Percentiles rank a stretch among this genome's conserved stretches.
Evolutionary conservation across 176 grass and related monocot species (phyloP).

Genomic region (Miscanthus lutarioriparius): DNA sequence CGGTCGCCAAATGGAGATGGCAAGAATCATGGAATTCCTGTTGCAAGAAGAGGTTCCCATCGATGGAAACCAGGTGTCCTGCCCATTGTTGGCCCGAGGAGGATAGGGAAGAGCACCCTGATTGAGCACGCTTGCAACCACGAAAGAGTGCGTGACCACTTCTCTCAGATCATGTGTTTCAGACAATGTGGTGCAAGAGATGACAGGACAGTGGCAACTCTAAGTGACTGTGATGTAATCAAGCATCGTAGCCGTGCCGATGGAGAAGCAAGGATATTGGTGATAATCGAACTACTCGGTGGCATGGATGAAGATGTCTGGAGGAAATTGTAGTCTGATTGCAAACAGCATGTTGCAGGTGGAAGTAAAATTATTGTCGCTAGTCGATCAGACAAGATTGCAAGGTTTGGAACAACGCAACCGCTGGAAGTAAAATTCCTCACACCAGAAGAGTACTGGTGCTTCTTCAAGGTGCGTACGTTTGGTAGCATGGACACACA

Average conservation of each 20-base stretch:
- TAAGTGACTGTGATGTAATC: not conserved
- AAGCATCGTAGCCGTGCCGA: not conserved
- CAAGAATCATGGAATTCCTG: not conserved
- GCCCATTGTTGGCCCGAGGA: not conserved
- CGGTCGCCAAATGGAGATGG: conserved; percentile 9
- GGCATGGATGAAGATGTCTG: not conserved
- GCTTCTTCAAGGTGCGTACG: conserved; percentile 12
- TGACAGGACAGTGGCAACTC: not conserved
- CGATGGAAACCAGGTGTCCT: not conserved
- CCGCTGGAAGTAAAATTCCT: not conserved
- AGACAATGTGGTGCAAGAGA: not conserved
- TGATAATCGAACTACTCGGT: not conserved
- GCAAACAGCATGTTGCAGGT: not conserved
- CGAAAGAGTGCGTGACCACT: conserved; percentile 19
- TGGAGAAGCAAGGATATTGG: not conserved
- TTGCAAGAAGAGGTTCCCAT: not conserved
- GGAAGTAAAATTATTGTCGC: conserved; percentile 6
- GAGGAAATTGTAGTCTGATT: not conserved
- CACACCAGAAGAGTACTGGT: not conserved
- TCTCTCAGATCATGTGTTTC: not conserved
- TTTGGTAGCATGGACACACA: not conserved
- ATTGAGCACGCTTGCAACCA: conserved; percentile 23
- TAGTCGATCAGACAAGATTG: not conserved
- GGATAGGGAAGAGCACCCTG: conserved; percentile 25
- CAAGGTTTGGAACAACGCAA: not conserved